Conservation (phyloP, 495 filamentous ascomycete species). For the Viridothelium virens region DNA sequence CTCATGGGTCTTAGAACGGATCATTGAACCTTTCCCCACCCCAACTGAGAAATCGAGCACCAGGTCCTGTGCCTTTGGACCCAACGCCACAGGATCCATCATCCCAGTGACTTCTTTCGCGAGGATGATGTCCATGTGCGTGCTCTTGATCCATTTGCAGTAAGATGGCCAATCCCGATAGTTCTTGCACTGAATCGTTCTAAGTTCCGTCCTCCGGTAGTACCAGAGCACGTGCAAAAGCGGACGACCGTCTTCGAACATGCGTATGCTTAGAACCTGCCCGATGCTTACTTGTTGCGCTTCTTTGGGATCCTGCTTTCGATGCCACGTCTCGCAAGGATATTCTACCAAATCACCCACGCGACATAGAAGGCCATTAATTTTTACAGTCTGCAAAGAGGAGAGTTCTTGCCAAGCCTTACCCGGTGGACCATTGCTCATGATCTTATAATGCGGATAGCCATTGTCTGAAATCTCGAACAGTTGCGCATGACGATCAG, state of each 20-base stretch:
- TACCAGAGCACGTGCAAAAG: conserved; percentile 7
- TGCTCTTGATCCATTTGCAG: conserved; percentile 2
- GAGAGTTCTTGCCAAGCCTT: background rate
- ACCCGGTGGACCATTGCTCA: background rate
- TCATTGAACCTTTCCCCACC: background rate
- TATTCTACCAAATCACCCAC: conserved; percentile 3
- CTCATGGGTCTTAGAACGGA: background rate
- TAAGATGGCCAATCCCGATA: background rate
- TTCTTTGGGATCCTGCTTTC: background rate
- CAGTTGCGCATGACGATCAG: background rate
- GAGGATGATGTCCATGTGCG: background rate
- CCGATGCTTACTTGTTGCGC: background rate
- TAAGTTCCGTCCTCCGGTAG: background rate
- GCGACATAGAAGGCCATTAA: background rate
- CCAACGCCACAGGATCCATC: background rate
- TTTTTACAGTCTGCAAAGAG: background rate
- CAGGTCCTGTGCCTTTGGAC: background rate
- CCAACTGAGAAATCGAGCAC: conserved; percentile 1
- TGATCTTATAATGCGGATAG: background rate
- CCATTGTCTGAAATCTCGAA: conserved; percentile 2
- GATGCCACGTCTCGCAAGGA: background rate
- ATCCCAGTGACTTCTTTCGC: background rate
- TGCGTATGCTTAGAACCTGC: background rate
- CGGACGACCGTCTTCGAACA: background rate
- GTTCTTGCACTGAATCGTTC: background rate